Conservation (phyloP, 805 yeast species). For the Ogataea nitratoaversa region DNA sequence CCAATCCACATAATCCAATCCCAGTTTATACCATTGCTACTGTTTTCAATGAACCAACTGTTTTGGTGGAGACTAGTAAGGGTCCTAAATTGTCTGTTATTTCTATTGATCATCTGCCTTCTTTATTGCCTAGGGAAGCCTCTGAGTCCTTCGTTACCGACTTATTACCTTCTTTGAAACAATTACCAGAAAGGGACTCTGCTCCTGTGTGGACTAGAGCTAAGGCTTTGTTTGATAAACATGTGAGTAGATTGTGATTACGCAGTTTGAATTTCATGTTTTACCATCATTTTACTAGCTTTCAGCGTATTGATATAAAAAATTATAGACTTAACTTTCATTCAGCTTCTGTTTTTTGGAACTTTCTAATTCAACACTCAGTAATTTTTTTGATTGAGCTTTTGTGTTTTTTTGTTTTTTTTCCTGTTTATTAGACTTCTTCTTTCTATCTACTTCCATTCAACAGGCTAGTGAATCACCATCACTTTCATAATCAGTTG, state of each 20-base stretch:
- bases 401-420: slow-evolving; percentile 39
- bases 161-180: slow-evolving; percentile 82
- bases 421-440: slow-evolving; percentile 36
- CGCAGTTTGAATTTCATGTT: no score
- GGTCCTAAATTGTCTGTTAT: slow-evolving; percentile 90
- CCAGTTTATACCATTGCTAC: slow-evolving; percentile 92
- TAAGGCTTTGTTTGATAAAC: slow-evolving; percentile 74
- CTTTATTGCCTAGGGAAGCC: slow-evolving; percentile 95
- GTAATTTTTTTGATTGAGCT: no score
- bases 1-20: slow-evolving; percentile 96
- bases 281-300: no score
- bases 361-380: slow-evolving; percentile 59
- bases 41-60: slow-evolving; percentile 88
- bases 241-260: slow-evolving; percentile 60
- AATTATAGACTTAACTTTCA: no score
- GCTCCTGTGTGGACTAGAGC: slow-evolving; percentile 94
- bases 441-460: slow-evolving; percentile 44
- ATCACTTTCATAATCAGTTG: slow-evolving; percentile 73
- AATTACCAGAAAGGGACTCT: slow-evolving; percentile 73
- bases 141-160: slow-evolving; percentile 88
- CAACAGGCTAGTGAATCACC: slow-evolving; percentile 60
- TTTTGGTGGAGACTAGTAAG: slow-evolving; percentile 64
- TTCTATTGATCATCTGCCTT: slow-evolving; percentile 93
- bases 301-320: no score
- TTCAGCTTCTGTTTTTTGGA: no score